Evolutionary conservation across 2,329 filamentous ascomycete genomes (phyloP).

Genomic region (Albifimbria verrucaria): DNA sequence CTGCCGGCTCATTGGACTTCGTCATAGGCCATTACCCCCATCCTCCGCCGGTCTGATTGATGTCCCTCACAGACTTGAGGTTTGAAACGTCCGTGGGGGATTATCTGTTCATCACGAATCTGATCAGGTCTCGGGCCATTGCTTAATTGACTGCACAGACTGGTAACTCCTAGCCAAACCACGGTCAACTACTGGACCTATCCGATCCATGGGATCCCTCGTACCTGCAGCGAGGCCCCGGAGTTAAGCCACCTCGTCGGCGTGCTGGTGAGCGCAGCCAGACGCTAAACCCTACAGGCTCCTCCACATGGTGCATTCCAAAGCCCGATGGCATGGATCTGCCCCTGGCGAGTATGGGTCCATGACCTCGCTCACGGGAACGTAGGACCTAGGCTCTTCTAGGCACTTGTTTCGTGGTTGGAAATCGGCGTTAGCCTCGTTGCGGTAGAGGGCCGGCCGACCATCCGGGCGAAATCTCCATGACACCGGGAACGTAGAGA

Average conservation of each 20-base stretch:
- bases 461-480: background rate
- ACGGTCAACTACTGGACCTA: background rate
- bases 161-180: background rate
- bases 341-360: no score
- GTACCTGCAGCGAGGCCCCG: background rate
- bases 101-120: background rate
- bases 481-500: background rate
- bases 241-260: background rate
- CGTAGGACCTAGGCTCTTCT: no score
- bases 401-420: background rate
- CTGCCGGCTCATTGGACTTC: no score
- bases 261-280: background rate
- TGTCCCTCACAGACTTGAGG: background rate
- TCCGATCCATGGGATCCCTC: background rate
- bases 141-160: background rate
- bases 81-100: background rate
- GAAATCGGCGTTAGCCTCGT: background rate
- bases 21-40: no score
- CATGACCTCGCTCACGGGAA: no score
- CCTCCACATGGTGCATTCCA: background rate
- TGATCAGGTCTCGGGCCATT: background rate
- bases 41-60: no score
- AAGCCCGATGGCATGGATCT: background rate
- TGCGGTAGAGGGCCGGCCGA: background rate
- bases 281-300: background rate